These are phyloP conservation scores for Schizosaccharomyces japonicus DNA, from an alignment of 805 yeast species.

Conservation along the genomic window DNA sequence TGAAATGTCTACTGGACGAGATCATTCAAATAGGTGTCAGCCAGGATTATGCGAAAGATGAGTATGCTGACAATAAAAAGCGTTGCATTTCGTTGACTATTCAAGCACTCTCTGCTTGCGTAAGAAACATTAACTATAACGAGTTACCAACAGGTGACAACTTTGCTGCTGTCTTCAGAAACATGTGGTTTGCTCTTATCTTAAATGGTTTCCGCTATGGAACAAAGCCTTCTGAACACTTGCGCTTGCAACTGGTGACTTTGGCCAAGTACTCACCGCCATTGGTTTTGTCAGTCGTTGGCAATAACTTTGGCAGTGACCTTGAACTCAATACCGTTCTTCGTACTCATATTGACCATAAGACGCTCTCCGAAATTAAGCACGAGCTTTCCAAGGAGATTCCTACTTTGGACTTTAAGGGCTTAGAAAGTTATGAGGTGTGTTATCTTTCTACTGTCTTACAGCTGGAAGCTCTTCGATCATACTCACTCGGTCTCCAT, in stretches of 20 bases:
- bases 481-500: constrained; percentile 59
- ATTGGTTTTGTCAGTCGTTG: constrained; percentile 54
- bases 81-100: constrained; percentile 16
- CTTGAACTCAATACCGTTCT: constrained; percentile 76
- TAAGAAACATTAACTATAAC: constrained; percentile 33
- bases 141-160: constrained; percentile 25
- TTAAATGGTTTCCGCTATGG: constrained; percentile 64
- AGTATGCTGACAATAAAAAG: constrained; percentile 13
- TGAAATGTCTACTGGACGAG: not conserved
- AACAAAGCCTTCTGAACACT: constrained; percentile 29
- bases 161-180: constrained; percentile 41
- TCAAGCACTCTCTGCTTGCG: constrained; percentile 53
- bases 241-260: constrained; percentile 27
- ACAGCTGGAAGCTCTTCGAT: constrained; percentile 56
- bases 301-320: constrained; percentile 73
- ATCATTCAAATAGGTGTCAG: not conserved
- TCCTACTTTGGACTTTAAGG: constrained; percentile 24
- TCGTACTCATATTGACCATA: constrained; percentile 23
- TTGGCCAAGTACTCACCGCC: constrained; percentile 80
- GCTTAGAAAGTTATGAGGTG: constrained; percentile 46
- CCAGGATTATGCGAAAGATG: constrained; percentile 38
- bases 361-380: constrained; percentile 26
- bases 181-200: constrained; percentile 83
- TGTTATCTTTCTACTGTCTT: constrained; percentile 72
- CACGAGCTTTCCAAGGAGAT: constrained; percentile 17